Percentiles rank a stretch among this genome's conserved stretches.
phyloP scores from a whole-genome alignment of 1,139 yeast species.

The Kurtzmaniella quercitrusa region DNA sequence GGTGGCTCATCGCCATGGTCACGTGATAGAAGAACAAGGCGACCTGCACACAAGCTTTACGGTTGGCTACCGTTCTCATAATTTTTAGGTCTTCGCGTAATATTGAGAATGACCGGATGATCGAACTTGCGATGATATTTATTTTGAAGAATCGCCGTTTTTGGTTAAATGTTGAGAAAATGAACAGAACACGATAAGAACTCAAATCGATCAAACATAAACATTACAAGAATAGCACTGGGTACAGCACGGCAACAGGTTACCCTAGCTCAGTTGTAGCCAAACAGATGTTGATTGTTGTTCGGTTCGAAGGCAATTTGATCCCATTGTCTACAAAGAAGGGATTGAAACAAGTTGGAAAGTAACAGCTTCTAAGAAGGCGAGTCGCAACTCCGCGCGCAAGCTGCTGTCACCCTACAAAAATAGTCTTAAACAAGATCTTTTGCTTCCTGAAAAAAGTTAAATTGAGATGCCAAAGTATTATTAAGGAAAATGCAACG shows the following conservation, averaged over 20 bases:
- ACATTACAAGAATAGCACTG: not conserved
- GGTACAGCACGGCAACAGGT: no score
- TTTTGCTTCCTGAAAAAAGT: no score
- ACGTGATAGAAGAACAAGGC: not conserved
- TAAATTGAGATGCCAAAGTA: not conserved
- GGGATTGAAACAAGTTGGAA: no score
- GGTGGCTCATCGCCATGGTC: not conserved
- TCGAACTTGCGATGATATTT: not conserved
- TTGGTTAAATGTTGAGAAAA: not conserved
- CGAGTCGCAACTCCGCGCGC: not conserved
- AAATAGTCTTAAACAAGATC: not conserved
- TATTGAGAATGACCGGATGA: conserved; percentile 4
- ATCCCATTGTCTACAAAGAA: no score
- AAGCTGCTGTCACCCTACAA: not conserved
- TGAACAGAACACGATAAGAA: not conserved
- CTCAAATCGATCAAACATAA: not conserved
- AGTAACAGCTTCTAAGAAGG: no score
- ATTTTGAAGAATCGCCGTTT: not conserved
- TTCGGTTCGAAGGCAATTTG: no score
- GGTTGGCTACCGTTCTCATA: not conserved
- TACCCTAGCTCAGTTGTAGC: no score
- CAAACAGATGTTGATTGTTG: no score
- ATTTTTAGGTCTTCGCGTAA: not conserved
- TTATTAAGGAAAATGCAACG: not conserved
- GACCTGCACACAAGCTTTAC: conserved; percentile 1